phyloP scores from a whole-genome alignment of 768 basidiomycete species.

The Lactifluus echinatus region DNA sequence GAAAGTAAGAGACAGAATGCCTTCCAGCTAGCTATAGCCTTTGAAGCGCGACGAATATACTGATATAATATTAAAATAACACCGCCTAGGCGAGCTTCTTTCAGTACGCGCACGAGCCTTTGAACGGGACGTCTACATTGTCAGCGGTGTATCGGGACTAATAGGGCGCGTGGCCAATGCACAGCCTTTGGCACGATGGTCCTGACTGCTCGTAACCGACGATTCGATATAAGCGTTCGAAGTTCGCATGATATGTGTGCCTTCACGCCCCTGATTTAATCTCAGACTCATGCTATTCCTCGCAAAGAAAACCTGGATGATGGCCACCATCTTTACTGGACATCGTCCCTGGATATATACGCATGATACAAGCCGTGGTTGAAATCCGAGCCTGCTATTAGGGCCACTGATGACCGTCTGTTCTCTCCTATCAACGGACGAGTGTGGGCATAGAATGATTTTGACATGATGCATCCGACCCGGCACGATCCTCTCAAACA shows the following conservation, averaged over 20 bases:
- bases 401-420: too few relatives aligned
- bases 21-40: too few relatives aligned
- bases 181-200: not conserved
- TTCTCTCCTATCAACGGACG: too few relatives aligned
- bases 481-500: conserved; percentile 15
- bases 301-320: conserved; percentile 17
- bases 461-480: too few relatives aligned
- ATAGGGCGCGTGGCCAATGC: not conserved
- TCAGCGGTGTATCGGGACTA: conserved; percentile 4
- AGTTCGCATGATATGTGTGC: not conserved
- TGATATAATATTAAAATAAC: conserved; percentile 26
- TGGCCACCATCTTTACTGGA: conserved; percentile 17
- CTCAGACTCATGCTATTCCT: not conserved
- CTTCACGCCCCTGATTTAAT: not conserved
- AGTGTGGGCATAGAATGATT: too few relatives aligned
- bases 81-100: not conserved
- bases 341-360: conserved; percentile 16
- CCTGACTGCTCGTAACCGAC: conserved; percentile 9
- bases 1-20: too few relatives aligned
- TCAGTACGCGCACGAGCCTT: conserved; percentile 5
- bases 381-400: not conserved
- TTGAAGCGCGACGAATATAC: conserved; percentile 29
- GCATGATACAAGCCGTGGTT: too few relatives aligned
- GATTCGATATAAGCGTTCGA: conserved; percentile 18
- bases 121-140: conserved; percentile 9